Percentiles rank a stretch among this genome's conserved stretches.
Conservation (phyloP, 2,329 filamentous ascomycete species). For the Aspergillus bombycis region DNA sequence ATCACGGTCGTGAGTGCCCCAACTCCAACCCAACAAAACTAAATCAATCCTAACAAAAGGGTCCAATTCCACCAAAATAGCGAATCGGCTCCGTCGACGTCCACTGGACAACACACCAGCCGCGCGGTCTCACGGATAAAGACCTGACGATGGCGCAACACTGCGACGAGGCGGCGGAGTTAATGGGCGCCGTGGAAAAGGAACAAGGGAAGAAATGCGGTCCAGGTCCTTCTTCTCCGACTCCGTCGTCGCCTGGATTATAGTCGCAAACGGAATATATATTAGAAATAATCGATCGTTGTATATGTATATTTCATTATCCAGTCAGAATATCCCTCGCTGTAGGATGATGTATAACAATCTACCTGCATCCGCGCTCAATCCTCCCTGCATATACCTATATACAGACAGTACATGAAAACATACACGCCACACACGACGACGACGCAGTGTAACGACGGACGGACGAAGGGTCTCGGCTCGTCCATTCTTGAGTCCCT, state of each 20-base stretch:
- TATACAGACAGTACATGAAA: not conserved
- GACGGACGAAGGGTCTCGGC: no score
- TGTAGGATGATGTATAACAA: not conserved
- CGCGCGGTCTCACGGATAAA: slow-evolving; percentile 42
- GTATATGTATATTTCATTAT: not conserved
- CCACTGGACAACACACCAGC: slow-evolving; percentile 46
- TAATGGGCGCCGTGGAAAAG: slow-evolving; percentile 37
- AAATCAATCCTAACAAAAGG: slow-evolving; percentile 14
- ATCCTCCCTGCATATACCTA: not conserved
- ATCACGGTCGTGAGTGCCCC: slow-evolving; percentile 38
- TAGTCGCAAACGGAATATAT: not conserved
- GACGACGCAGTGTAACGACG: no score
- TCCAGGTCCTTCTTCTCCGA: slow-evolving; percentile 5
- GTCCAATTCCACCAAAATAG: slow-evolving; percentile 16
- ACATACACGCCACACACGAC: no score
- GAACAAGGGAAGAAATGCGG: slow-evolving; percentile 36
- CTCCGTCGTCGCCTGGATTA: not conserved
- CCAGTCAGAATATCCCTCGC: not conserved
- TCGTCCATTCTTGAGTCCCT: no score
- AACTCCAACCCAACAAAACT: not conserved
- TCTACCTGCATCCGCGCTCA: not conserved
- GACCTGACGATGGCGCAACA: slow-evolving; percentile 41
- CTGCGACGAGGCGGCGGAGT: slow-evolving; percentile 40
- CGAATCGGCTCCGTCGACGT: slow-evolving; percentile 42
- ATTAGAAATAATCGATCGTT: not conserved